phyloP scores from a whole-genome alignment of 805 yeast genomes.

The Henningerozyma blattae region DNA sequence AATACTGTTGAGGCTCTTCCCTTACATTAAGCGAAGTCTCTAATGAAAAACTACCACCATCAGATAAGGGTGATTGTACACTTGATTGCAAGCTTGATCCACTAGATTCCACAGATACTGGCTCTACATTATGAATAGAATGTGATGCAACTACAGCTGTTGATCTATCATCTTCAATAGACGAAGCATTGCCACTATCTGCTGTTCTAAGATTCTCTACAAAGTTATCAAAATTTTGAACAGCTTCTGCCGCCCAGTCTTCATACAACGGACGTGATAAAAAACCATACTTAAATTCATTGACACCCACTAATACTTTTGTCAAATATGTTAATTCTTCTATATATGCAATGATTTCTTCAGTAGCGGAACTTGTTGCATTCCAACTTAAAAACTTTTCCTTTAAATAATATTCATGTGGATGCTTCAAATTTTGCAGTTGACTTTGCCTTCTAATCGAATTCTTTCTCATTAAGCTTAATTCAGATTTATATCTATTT shows the following conservation, averaged over 20 bases:
- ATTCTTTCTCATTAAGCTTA: constrained; percentile 1
- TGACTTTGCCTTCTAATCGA: background rate
- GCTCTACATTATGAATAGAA: no score
- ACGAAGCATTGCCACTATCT: constrained; percentile 21
- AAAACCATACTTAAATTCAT: constrained; percentile 39
- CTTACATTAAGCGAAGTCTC: no score
- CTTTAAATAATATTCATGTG: constrained; percentile 22
- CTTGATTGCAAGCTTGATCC: no score
- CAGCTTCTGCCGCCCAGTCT: constrained; percentile 32
- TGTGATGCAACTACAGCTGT: no score
- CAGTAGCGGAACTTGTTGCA: constrained; percentile 37
- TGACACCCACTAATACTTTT: constrained; percentile 34
- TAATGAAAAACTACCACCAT: no score
- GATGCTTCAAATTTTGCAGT: constrained; percentile 3
- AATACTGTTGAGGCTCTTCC: no score
- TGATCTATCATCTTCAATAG: no score
- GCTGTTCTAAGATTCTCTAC: no score
- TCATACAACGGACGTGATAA: constrained; percentile 35
- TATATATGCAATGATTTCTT: constrained; percentile 37
- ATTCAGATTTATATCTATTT: constrained; percentile 10
- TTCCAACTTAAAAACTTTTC: constrained; percentile 38
- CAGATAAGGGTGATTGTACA: no score
- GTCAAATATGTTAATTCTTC: constrained; percentile 34
- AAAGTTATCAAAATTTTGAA: constrained; percentile 26
- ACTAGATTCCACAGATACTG: no score